These are phyloP conservation scores for Sugiyamaella smithiae DNA, from an alignment of 805 yeast genomes.

Conservation along the genomic window DNA sequence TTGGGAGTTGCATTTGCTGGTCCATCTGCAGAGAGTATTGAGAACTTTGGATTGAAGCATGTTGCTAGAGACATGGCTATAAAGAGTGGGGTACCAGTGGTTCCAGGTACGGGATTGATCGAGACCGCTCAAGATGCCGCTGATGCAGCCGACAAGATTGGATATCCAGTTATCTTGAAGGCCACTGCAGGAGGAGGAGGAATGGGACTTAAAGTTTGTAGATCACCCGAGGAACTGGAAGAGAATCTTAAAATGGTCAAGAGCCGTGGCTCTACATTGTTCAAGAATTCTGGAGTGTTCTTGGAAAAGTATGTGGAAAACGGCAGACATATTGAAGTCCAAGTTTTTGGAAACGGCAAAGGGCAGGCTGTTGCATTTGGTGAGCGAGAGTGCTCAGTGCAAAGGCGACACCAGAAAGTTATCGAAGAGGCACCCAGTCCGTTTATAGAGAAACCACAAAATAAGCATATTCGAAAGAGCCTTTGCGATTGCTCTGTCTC, in stretches of 20 bases:
- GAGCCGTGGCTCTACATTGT: constrained; percentile 88
- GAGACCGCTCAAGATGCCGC: constrained; percentile 68
- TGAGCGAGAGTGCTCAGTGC: constrained; percentile 95
- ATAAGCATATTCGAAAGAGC: constrained; percentile 51
- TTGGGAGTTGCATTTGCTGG: constrained; percentile 91
- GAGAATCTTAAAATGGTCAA: constrained; percentile 83
- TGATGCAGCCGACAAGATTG: constrained; percentile 64
- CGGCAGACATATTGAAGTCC: constrained; percentile 94
- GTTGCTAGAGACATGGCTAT: constrained; percentile 92
- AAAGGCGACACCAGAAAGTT: constrained; percentile 92
- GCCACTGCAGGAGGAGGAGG: constrained; percentile 99
- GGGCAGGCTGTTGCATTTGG: constrained; percentile 92
- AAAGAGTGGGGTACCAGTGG: constrained; percentile 86
- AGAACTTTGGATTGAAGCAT: constrained; percentile 87
- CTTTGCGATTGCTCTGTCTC: constrained; percentile 84
- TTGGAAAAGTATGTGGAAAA: constrained; percentile 90
- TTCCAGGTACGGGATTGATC: constrained; percentile 92
- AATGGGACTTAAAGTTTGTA: constrained; percentile 92
- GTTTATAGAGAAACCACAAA: constrained; percentile 63
- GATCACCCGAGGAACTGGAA: constrained; percentile 72
- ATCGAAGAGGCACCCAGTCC: constrained; percentile 98
- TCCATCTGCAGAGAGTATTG: constrained; percentile 88
- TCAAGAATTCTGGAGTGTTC: constrained; percentile 93
- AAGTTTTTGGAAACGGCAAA: constrained; percentile 91
- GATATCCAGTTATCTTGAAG: constrained; percentile 90